Evolutionary conservation across 2,329 filamentous ascomycete species (phyloP).

Genomic region (Pyricularia grisea): DNA sequence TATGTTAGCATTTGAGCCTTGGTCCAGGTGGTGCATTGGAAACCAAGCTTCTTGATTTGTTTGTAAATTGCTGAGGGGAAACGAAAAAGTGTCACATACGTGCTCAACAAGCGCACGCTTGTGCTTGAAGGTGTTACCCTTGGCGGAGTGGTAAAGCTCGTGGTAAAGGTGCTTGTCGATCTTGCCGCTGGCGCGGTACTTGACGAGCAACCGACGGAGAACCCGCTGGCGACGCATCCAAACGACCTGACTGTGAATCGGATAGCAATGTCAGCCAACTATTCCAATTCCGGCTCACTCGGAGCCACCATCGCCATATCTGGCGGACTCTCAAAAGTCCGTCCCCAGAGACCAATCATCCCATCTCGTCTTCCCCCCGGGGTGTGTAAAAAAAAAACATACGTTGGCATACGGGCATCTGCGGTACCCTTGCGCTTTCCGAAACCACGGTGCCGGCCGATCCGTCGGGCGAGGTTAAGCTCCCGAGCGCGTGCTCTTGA

Average conservation of each 20-base stretch:
- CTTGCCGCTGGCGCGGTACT: slow-evolving; percentile 99
- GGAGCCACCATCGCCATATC: slow-evolving; percentile 16
- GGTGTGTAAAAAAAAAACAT: slow-evolving; percentile 30
- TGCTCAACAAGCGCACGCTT: slow-evolving; percentile 99
- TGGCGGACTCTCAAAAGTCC: background rate
- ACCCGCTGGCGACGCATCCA: slow-evolving; percentile 99
- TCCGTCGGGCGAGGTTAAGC: slow-evolving; percentile 86
- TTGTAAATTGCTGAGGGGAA: no score
- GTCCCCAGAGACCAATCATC: background rate
- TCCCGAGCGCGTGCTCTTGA: slow-evolving; percentile 93
- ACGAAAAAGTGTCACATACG: slow-evolving; percentile 54
- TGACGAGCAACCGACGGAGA: slow-evolving; percentile 96
- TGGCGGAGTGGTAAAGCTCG: slow-evolving; percentile 99
- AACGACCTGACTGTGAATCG: slow-evolving; percentile 68
- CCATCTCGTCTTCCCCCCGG: background rate
- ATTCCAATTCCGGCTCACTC: background rate
- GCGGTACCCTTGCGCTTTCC: slow-evolving; percentile 99
- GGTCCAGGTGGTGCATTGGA: background rate
- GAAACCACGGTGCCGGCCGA: slow-evolving; percentile 97
- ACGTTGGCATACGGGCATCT: slow-evolving; percentile 98
- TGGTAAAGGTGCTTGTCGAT: slow-evolving; percentile 99
- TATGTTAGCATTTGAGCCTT: background rate
- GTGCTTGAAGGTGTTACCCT: slow-evolving; percentile 99
- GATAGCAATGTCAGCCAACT: slow-evolving; percentile 14
- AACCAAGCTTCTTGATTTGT: background rate